Conservation (phyloP, 1,139 yeast genomes). For the Pichia sp. region DNA sequence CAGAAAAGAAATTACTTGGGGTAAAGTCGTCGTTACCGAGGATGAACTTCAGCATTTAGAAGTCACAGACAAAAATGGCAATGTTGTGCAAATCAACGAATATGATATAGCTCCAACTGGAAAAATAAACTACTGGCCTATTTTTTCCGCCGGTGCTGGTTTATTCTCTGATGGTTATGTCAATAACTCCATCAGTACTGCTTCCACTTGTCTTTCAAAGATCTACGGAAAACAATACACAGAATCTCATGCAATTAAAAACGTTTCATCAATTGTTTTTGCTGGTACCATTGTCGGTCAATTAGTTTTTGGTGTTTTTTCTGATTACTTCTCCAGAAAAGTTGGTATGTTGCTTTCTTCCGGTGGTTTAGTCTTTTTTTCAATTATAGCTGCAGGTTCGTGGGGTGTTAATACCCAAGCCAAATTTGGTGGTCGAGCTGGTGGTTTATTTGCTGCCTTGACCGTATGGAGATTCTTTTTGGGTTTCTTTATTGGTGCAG, state of each 20-base stretch:
- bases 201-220: constrained; percentile 53
- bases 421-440: constrained; percentile 34
- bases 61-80: constrained; percentile 16
- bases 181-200: constrained; percentile 75
- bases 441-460: constrained; percentile 73
- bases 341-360: constrained; percentile 76
- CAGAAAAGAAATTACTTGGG: constrained; percentile 32
- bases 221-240: constrained; percentile 60
- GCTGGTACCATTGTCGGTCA: constrained; percentile 91
- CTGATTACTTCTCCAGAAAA: constrained; percentile 75
- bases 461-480: constrained; percentile 81
- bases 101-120: constrained; percentile 19
- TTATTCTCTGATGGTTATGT: constrained; percentile 87
- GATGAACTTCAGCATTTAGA: constrained; percentile 16
- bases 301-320: constrained; percentile 65
- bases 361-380: constrained; percentile 59
- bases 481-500: constrained; percentile 82
- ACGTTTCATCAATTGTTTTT: constrained; percentile 79
- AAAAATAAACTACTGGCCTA: constrained; percentile 46
- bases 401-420: constrained; percentile 60
- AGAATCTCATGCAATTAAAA: constrained; percentile 59
- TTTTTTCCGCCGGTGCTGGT: constrained; percentile 85
- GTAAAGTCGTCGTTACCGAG: constrained; percentile 19
- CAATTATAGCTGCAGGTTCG: constrained; percentile 72
- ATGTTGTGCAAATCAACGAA: constrained; percentile 15